Base-by-base conservation (phyloP, 345 rosid species). In the Draba incana region DNA sequence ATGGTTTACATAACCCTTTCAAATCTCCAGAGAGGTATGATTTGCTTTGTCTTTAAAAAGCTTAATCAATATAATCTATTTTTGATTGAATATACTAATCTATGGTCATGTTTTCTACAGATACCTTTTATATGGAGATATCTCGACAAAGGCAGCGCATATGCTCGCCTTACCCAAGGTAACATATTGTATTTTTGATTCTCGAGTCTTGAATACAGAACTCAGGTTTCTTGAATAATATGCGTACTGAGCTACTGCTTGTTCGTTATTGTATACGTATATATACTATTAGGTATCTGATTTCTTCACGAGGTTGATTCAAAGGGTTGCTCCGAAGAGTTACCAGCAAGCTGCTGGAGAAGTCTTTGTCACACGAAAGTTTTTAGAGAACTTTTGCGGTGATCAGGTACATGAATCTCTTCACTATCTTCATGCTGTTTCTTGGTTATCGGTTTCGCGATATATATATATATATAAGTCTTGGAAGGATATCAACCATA, bases 1-100 rank as follows among this genome's bases (percentile, higher is more conserved):
- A 89, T 83, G 99, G 97, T 63, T 71, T 94, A 6, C 99, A 89
- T 81, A 94, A 94, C 84, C 99, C 99, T 69, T 94, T 94, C 74
- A 94, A 89, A 66, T 80, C 95, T 71, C 98, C 96, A 0, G 99
- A 91, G 81, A 91, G 98, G 99, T 94, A 75, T 62, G 35, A 10
- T 56, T 48, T 75, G 41, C 74, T 62, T 60, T 8, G 45, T 27
- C 2, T 7, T 14, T 23, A 35, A 30, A 15, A 53, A 45, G 23
- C 35, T 57, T 37, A 8, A 33, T 51, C 31, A 35, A 37, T 5
- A 8, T 55, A 33, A 44, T 53, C 10, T 45, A 8, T 11, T 1
- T 53, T 11, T 20, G 2, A 25, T 8, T 48, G 42, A 57, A 8
- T 52, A 39, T 49, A 38, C 43, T 28, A 28, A 37, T n/a, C 2